These are phyloP conservation scores for Camellia granthamiana DNA, from an alignment of 148 eudicot genomes.

Conservation along the genomic window DNA sequence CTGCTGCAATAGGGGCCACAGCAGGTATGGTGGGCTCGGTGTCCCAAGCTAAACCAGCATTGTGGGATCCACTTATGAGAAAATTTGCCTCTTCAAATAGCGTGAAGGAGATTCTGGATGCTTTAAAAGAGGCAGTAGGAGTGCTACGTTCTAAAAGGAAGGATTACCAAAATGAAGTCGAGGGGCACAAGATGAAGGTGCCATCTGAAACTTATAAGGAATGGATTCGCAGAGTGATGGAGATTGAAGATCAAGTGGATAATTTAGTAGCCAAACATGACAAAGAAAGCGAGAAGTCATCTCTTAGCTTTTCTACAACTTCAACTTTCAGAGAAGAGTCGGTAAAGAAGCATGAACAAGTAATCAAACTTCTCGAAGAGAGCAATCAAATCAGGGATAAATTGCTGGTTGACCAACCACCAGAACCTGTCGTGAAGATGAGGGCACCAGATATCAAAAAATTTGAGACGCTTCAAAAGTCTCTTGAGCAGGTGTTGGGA, in stretches of 20 bases:
- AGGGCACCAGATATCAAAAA: neutral
- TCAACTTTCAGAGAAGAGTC: neutral
- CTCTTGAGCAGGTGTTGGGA: conserved; percentile 7
- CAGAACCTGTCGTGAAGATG: neutral
- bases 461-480: neutral
- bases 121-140: neutral
- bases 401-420: neutral
- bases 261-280: neutral
- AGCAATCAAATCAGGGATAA: neutral
- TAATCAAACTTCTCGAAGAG: neutral
- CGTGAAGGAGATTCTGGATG: neutral
- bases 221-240: neutral
- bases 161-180: neutral
- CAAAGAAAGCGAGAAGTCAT: neutral
- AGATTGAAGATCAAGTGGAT: neutral
- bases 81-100: neutral
- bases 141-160: neutral
- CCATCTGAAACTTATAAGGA: neutral
- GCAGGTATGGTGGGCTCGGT: no score
- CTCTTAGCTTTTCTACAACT: neutral
- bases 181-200: neutral
- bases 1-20: neutral
- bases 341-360: neutral
- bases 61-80: neutral
- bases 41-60: neutral